Evolutionary conservation across 768 basidiomycete species (phyloP).

Genomic region (Macrolepiota dolichaula): DNA sequence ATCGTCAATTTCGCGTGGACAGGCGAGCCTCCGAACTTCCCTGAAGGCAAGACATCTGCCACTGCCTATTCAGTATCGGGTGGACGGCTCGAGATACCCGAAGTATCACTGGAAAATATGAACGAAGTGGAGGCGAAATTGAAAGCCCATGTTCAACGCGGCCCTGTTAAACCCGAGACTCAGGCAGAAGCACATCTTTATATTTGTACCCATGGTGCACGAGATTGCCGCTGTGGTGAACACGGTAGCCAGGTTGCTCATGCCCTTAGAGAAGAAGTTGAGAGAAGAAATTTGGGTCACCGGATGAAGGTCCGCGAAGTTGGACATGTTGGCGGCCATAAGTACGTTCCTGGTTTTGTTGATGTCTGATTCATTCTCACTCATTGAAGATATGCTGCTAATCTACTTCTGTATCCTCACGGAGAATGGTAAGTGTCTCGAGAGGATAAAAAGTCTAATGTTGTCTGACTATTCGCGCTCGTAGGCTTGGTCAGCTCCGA

Average conservation of each 20-base stretch:
- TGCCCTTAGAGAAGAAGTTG: constrained; percentile 52
- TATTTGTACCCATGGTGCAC: constrained; percentile 75
- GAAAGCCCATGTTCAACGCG: constrained; percentile 22
- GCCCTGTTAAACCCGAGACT: constrained; percentile 7
- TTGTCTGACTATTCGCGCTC: not conserved
- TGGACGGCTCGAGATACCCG: constrained; percentile 47
- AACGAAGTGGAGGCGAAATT: constrained; percentile 42
- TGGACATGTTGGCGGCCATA: constrained; percentile 82
- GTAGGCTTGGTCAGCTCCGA: constrained; percentile 62
- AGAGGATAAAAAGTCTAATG: not conserved
- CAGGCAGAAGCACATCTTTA: constrained; percentile 43
- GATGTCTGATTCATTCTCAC: not conserved
- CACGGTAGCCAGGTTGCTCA: constrained; percentile 54
- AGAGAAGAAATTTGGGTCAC: constrained; percentile 28
- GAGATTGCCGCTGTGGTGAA: constrained; percentile 80
- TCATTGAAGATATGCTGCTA: constrained; percentile 57
- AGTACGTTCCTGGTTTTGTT: constrained; percentile 45
- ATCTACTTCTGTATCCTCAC: constrained; percentile 63
- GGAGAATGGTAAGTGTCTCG: constrained; percentile 64
- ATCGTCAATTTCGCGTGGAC: constrained; percentile 63
- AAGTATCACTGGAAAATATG: constrained; percentile 45
- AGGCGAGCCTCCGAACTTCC: not conserved
- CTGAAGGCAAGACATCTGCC: constrained; percentile 24
- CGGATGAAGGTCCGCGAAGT: constrained; percentile 56
- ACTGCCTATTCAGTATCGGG: constrained; percentile 50